Base-by-base conservation (phyloP, 495 filamentous ascomycete species). In the Podospora comata region DNA sequence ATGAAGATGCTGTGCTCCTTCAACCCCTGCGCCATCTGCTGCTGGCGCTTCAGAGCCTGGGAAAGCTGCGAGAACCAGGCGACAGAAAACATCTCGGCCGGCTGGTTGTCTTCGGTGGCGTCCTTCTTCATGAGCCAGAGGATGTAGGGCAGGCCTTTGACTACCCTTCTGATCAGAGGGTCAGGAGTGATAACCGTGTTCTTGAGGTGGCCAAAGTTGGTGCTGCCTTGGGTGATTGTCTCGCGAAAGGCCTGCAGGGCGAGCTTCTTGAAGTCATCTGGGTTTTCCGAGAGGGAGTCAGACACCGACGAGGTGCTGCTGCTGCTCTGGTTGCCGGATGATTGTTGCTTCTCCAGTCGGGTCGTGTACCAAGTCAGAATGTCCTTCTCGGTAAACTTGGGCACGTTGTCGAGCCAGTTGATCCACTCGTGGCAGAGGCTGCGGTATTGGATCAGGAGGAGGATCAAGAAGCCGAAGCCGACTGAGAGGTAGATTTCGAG, bases 381-480 rank as follows among this genome's bases (percentile, higher is more conserved):
- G 64, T 86, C 84, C 13, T 77, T 77, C 57, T 84, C 83, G 54
- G 80, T 77, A 3, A 83, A 81, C 57, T 75, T 79, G 48, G 82
- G 76, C 11, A 86, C 70, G 20, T 78, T 77, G 61, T 81, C 79
- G 54, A 81, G 81, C 84, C 84, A 86, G 9, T 75, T 80, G 11
- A 83, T 80, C 84, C 84, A 86, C 65, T 85, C 80, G n/a, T 80
- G 80, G 28, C 79, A 78, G 15, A 82, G 75, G 2, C 72, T 74
- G 54, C 84, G 79, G 48, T 85, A 78, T n/a, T 78, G 79, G 30
- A 85, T 65, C 3, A 86, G 69, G 1, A 85, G 72, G 15, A 79
- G 68, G 3, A 76, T 74, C 11, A 84, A 77, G 69, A 85, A 85
- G 11, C 77, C 59, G 65, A 83, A 85, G 11, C 82, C 77, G 15